Evolutionary conservation across 306 rosid species (phyloP).

Genomic region (Dalbergia oliveri): DNA sequence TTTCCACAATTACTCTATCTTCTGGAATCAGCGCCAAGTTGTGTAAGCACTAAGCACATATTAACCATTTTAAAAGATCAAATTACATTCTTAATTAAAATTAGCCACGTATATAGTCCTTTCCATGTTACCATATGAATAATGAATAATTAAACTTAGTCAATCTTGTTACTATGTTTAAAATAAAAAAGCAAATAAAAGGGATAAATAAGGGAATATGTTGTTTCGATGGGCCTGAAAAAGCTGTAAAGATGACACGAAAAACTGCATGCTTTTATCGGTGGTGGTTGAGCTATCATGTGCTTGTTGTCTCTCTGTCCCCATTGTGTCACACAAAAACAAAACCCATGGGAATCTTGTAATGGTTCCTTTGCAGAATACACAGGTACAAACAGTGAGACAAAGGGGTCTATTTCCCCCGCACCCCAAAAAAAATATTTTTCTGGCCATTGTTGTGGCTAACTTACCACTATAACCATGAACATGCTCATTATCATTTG

Average conservation of each 20-base stretch:
- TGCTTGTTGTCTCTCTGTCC: conserved; percentile 19
- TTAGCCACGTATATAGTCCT: neutral
- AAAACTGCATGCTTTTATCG: conserved; percentile 32
- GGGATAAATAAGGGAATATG: neutral
- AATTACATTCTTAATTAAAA: no score
- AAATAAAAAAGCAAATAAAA: neutral
- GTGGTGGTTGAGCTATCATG: conserved; percentile 27
- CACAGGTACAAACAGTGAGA: neutral
- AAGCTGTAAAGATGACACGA: conserved; percentile 18
- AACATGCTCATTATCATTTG: neutral
- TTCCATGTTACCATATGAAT: neutral
- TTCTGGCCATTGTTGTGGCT: neutral
- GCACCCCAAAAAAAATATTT: no score
- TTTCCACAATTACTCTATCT: conserved; percentile 80
- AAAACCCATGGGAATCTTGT: conserved; percentile 47
- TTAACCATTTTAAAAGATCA: no score
- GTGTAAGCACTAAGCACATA: conserved; percentile 59
- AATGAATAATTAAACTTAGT: neutral
- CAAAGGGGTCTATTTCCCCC: neutral
- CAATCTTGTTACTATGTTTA: no score
- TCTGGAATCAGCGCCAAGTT: conserved; percentile 96
- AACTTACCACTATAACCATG: neutral
- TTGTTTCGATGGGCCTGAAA: conserved; percentile 20
- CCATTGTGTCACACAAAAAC: neutral
- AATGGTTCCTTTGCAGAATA: neutral